Evolutionary conservation across 2,329 filamentous ascomycete genomes (phyloP), one percentile per base, ranked within the genome.

Genomic region (Sarocladium strictum): DNA sequence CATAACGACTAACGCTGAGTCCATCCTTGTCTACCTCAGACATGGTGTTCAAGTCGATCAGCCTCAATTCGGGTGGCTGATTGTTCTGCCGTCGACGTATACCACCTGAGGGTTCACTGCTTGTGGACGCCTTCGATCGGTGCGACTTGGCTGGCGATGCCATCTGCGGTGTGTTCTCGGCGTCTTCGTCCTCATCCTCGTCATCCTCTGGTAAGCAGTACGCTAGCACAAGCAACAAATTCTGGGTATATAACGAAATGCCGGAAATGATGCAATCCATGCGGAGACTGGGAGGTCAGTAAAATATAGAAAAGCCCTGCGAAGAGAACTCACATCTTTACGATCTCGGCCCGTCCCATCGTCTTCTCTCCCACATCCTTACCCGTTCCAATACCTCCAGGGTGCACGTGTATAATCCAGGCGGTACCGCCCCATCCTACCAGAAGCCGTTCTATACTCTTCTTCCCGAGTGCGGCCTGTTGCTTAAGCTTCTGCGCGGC

Each of bases 191-290:
- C 7, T 78, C 71, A 10, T 85, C 79, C 14, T 85, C 80, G n/a
- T 87, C 80, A 9, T 85, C 77, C 45, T 90, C 88, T 35, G 86
- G 83, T 57, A 86, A 86, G 64, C 91, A 85, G 72, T 95, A 97
- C 66, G 92, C 92, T 73, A 99, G 86, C 64, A 97, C 87, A 63
- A 96, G 82, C 70, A 99, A 80, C 62, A 96, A 79, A 66, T 84
- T 94, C 67, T 90, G 90, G 67, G 91, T 96, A 84, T 97, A 97
- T 72, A 99, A 80, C 60, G 93, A 95, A 71, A 99, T 87, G 64
- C 94, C 94, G 67, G 94, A 96, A 76, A 99, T 90, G 69, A 96
- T 91, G 77, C 94, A 97, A 75, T 99, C 94, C 72, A 94, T 96
- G 65, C 91, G 89, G 72, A 97, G 82, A 72, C 87, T 92, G 60